These are phyloP conservation scores for Coemansia sp. DNA, from an alignment of 192 early-diverging fungal species.

Conservation along the genomic window DNA sequence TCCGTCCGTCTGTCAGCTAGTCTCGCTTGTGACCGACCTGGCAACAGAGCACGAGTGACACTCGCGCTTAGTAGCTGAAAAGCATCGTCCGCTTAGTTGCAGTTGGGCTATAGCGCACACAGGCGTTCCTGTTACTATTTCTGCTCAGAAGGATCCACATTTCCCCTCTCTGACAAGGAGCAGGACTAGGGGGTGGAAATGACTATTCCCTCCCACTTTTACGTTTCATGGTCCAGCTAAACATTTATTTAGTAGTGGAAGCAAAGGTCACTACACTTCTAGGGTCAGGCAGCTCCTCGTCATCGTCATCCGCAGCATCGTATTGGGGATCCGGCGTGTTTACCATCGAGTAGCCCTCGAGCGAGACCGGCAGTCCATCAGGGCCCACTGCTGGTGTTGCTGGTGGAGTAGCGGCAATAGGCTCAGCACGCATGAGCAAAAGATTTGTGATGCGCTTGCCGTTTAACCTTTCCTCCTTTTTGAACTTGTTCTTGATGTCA, in stretches of 20 bases:
- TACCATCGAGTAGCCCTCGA: slow-evolving; percentile 26
- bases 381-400: background rate
- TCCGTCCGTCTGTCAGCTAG: background rate
- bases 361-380: slow-evolving; percentile 13
- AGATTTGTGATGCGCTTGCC: slow-evolving; percentile 33
- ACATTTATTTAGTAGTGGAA: background rate
- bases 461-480: slow-evolving; percentile 38
- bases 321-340: slow-evolving; percentile 14
- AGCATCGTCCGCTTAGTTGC: background rate
- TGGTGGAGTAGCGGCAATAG: slow-evolving; percentile 1
- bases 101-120: background rate
- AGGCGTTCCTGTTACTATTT: background rate
- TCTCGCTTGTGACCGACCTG: background rate
- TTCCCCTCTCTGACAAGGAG: background rate
- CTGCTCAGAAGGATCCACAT: background rate
- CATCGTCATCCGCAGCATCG: background rate
- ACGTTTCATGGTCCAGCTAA: background rate
- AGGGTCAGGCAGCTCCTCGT: slow-evolving; percentile 15
- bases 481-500: slow-evolving; percentile 56
- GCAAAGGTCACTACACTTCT: slow-evolving; percentile 3
- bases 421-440: slow-evolving; percentile 24
- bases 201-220: too few species aligned
- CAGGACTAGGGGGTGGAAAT: background rate
- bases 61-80: background rate
- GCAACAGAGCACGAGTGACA: background rate